Conservation (phyloP, 2,329 filamentous ascomycete genomes). For the Xenosphaeropsis pyriputrescens region DNA sequence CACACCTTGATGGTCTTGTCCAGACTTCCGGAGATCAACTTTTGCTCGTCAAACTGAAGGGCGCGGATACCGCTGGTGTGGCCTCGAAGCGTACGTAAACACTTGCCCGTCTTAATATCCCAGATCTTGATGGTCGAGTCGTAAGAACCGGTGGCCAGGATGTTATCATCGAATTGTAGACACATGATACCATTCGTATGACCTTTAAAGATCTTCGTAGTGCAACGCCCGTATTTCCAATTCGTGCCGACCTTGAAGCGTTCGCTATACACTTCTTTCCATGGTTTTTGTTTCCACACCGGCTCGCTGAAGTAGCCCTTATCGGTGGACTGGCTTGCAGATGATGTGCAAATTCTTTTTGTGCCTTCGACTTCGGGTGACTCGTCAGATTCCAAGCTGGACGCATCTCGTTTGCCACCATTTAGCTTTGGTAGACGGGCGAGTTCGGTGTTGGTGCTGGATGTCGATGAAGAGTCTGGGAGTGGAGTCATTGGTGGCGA, state of each 20-base stretch:
- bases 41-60: conserved; percentile 83
- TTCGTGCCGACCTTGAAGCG: conserved; percentile 92
- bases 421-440: conserved; percentile 4
- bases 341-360: conserved; percentile 10
- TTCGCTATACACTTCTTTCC: conserved; percentile 97
- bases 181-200: conserved; percentile 73
- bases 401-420: conserved; percentile 12
- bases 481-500: conserved; percentile 32
- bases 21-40: conserved; percentile 79
- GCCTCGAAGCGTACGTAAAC: conserved; percentile 70
- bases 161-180: conserved; percentile 65
- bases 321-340: conserved; percentile 5
- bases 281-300: conserved; percentile 43
- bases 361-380: conserved; percentile 3
- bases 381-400: not conserved
- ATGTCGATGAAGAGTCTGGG: conserved; percentile 17
- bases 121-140: conserved; percentile 93
- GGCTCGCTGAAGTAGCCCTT: conserved; percentile 20
- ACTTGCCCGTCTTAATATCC: conserved; percentile 79
- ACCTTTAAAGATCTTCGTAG: conserved; percentile 70
- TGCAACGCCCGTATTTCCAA: conserved; percentile 90
- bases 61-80: conserved; percentile 76
- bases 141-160: conserved; percentile 88
- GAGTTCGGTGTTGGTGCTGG: not conserved
- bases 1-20: conserved; percentile 84